phyloP scores from a whole-genome alignment of 306 rosid species.

The Astragalus glycyphyllos region DNA sequence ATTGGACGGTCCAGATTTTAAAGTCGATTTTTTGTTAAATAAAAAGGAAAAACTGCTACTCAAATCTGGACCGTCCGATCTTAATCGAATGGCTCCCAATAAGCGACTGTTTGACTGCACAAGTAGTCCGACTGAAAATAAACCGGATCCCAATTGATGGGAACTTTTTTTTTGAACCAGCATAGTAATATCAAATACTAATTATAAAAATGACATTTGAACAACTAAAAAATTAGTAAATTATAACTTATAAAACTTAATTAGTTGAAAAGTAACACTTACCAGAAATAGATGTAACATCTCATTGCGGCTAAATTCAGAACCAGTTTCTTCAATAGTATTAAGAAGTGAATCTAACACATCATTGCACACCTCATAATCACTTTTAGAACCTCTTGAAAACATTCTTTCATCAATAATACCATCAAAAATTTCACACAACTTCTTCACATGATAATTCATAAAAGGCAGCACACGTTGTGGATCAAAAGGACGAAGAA shows the following conservation, averaged over 20 bases:
- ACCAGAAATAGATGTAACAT: constrained; percentile 27
- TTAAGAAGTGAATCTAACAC: constrained; percentile 26
- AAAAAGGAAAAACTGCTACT: too few relatives aligned
- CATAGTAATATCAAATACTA: neutral
- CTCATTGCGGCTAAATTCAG: constrained; percentile 10
- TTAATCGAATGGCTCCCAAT: too few relatives aligned
- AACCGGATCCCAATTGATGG: too few relatives aligned
- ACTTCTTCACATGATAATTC: neutral
- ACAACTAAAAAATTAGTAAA: neutral
- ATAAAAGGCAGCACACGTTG: neutral
- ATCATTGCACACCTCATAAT: constrained; percentile 7
- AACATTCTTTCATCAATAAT: constrained; percentile 26
- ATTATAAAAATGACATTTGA: neutral
- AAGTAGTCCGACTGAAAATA: too few relatives aligned
- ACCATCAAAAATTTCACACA: neutral
- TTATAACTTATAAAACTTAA: neutral
- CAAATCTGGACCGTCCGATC: too few relatives aligned
- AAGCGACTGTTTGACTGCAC: too few relatives aligned
- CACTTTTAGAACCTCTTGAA: neutral
- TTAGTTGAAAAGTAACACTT: neutral
- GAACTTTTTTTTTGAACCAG: neutral
- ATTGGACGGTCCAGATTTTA: too few relatives aligned
- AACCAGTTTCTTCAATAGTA: neutral
- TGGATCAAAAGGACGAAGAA: constrained; percentile 14
- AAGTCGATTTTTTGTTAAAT: too few relatives aligned